Evolutionary conservation across 805 yeast species (phyloP).

Genomic region (Kazachstania kunashirensis): DNA sequence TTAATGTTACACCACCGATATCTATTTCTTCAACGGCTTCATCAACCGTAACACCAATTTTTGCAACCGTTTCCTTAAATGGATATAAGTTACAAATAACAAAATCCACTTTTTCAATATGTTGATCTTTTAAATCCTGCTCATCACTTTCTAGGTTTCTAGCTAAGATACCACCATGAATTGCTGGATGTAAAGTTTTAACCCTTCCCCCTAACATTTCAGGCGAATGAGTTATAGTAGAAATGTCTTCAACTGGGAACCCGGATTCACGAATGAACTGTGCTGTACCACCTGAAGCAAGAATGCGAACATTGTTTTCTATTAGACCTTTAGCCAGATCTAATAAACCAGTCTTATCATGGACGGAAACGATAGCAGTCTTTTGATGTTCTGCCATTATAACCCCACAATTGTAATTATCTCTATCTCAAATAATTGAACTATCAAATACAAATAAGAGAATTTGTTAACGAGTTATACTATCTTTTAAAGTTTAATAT

Average conservation of each 20-base stretch:
- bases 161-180: slow-evolving; percentile 95
- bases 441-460: no score
- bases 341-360: slow-evolving; percentile 92
- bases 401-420: no score
- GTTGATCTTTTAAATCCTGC: slow-evolving; percentile 75
- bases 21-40: slow-evolving; percentile 99
- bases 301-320: slow-evolving; percentile 77
- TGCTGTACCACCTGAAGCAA: slow-evolving; percentile 98
- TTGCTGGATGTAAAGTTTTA: slow-evolving; percentile 97
- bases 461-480: no score
- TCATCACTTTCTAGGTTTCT: slow-evolving; percentile 88
- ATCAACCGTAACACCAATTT: slow-evolving; percentile 86
- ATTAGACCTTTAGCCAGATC: slow-evolving; percentile 94
- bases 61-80: slow-evolving; percentile 93
- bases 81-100: slow-evolving; percentile 98
- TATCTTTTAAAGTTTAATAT: no score
- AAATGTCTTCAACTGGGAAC: slow-evolving; percentile 93
- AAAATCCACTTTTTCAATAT: slow-evolving; percentile 90
- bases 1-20: slow-evolving; percentile 93
- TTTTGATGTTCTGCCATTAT: slow-evolving; percentile 34
- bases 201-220: slow-evolving; percentile 99
- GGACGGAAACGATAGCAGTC: slow-evolving; percentile 93
- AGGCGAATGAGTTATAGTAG: slow-evolving; percentile 93
- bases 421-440: no score
- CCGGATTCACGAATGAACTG: slow-evolving; percentile 92